Conservation (phyloP, 257 asterid species). For the Paulownia fortunei region DNA sequence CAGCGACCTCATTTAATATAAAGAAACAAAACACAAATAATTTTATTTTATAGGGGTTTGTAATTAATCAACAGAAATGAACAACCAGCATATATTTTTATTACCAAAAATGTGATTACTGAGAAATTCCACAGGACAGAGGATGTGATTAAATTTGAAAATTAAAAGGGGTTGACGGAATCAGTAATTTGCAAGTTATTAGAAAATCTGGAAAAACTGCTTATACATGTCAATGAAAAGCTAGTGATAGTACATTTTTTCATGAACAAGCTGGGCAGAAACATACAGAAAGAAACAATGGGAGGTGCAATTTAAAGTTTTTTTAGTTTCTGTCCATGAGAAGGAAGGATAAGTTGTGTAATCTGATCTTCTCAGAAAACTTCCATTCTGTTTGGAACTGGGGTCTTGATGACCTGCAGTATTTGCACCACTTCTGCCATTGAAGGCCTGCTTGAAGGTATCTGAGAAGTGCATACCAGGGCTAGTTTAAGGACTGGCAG, state of each 20-base stretch:
- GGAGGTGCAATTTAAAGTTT: too few species aligned
- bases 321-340: too few species aligned
- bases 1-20: too few species aligned
- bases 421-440: slow-evolving; percentile 97
- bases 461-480: slow-evolving; percentile 88
- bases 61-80: neutral
- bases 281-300: neutral
- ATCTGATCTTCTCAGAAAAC: neutral
- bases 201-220: neutral
- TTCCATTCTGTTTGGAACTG: slow-evolving; percentile 56
- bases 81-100: neutral
- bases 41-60: too few species aligned
- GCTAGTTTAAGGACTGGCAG: slow-evolving; percentile 84
- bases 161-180: too few species aligned
- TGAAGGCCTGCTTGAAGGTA: slow-evolving; percentile 96
- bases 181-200: neutral
- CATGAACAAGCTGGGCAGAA: neutral
- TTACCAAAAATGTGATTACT: neutral
- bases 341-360: too few species aligned
- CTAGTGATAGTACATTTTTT: neutral
- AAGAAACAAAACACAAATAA: too few species aligned
- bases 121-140: neutral
- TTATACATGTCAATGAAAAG: slow-evolving; percentile 5
- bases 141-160: neutral
- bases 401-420: slow-evolving; percentile 84